Conservation (phyloP, 495 filamentous ascomycete genomes). For the Aspergillus baeticus region DNA sequence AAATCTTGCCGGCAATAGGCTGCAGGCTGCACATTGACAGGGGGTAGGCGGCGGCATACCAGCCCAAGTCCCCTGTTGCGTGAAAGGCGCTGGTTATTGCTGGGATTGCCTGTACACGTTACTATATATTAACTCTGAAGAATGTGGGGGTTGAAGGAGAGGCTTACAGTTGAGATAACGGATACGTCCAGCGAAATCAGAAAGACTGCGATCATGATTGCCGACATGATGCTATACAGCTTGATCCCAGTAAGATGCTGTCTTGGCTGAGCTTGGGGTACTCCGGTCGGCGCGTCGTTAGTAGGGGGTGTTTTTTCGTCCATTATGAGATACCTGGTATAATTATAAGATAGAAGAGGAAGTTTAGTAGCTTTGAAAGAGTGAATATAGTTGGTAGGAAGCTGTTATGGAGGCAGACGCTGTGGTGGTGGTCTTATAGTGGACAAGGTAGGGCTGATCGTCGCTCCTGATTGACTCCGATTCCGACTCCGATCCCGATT, state of each 20-base stretch:
- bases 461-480: background rate
- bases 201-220: conserved; percentile 1
- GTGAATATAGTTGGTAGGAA: no score
- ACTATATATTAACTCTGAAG: background rate
- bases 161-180: conserved; percentile 1
- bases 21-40: conserved; percentile 59
- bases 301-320: no score
- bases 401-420: no score
- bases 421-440: no score
- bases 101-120: conserved; percentile 36
- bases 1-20: conserved; percentile 38
- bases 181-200: conserved; percentile 5
- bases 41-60: conserved; percentile 51
- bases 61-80: conserved; percentile 45
- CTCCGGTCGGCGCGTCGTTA: no score
- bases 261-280: no score
- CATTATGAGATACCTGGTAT: no score
- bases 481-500: conserved; percentile 5
- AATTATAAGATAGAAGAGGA: no score
- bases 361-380: no score
- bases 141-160: no score
- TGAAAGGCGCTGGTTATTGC: conserved; percentile 45
- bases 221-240: conserved; percentile 2
- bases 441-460: no score
- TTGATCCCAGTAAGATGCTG: background rate